These are phyloP conservation scores for Metschnikowia lunata DNA, from an alignment of 805 yeast species.

Conservation along the genomic window DNA sequence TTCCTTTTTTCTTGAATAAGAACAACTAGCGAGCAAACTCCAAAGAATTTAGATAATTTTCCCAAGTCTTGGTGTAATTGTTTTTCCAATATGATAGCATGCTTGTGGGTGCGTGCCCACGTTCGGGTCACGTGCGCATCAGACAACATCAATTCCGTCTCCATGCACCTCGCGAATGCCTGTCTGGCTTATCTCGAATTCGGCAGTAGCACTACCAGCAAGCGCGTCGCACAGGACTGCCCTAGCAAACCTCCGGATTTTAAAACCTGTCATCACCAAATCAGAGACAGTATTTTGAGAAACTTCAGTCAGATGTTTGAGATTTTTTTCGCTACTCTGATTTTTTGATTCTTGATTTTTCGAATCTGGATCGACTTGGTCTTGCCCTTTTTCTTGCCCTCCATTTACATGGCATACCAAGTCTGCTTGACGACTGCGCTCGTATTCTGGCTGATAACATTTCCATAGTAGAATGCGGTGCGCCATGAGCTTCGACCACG, in stretches of 20 bases:
- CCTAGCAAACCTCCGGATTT: slow-evolving; percentile 6
- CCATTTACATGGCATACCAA: too few species aligned
- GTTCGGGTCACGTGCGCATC: slow-evolving; percentile 9
- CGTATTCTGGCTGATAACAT: slow-evolving; percentile 7
- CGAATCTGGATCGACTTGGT: too few species aligned
- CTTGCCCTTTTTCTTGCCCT: too few species aligned
- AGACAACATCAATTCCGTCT: neutral
- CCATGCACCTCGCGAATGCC: slow-evolving; percentile 6
- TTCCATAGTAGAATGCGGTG: slow-evolving; percentile 17
- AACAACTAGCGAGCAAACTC: too few species aligned
- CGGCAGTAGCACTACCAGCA: slow-evolving; percentile 3
- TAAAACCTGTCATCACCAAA: neutral
- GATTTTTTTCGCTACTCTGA: neutral
- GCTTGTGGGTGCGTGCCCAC: slow-evolving; percentile 7
- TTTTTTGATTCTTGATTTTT: neutral
- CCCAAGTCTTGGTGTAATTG: too few species aligned
- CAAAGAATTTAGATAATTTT: too few species aligned
- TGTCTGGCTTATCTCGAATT: slow-evolving; percentile 9
- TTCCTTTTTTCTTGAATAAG: too few species aligned
- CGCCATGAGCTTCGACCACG: slow-evolving; percentile 17
- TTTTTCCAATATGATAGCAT: neutral
- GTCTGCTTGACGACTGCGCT: neutral
- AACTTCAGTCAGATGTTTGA: neutral
- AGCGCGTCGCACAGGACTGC: slow-evolving; percentile 2
- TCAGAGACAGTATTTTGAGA: neutral